Evolutionary conservation across 192 early-diverging fungal species (phyloP), one percentile per base, ranked within the genome.

Genomic region (Coemansia sp.): DNA sequence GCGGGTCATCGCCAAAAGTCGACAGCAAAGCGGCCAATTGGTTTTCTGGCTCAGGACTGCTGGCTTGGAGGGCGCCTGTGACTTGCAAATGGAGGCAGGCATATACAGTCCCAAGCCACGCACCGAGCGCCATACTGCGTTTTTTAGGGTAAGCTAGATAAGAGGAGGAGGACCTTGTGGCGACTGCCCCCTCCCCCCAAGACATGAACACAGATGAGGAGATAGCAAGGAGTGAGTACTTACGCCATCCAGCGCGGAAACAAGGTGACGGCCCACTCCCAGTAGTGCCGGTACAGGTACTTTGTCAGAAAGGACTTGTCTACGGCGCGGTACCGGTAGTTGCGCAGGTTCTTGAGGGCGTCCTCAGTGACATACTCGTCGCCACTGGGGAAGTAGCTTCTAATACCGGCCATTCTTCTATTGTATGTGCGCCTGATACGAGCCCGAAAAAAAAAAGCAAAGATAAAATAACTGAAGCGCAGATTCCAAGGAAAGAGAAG

Each of bases 211-310:
- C 32, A 49, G 6, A 29, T 11, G 24, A 40, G 59, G 40, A 61
- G 25, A 49, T 40, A 36, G 54, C 15, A 46, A n/a, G 25, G 25
- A 32, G 12, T 10, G 39, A 35, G 32, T 67, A 93, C 90, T 90
- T 89, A 93, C 91, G 95, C 95, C 87, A 97, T 88, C 94, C 94
- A 97, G 70, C 91, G 79, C 17, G 95, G 95, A 74, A 97, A 94
- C 47, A 94, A 73, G 11, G 89, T 90, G 31, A 95, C 90, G 17
- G 90, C 89, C 87, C 90, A 92, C 71, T 92, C 92, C 95, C 95
- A 97, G 77, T 96, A 97, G 68, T 89, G 94, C 27, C 76, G 84
- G 25, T 96, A 84, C 29, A 97, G 79, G 70, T 95, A 94, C 58
- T 91, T 88, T 35, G 93, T 88, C 25, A 94, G 73, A 39, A 88